Base-by-base conservation (phyloP, 2,329 filamentous ascomycete species). In the Raffaelea ambrosiae region DNA sequence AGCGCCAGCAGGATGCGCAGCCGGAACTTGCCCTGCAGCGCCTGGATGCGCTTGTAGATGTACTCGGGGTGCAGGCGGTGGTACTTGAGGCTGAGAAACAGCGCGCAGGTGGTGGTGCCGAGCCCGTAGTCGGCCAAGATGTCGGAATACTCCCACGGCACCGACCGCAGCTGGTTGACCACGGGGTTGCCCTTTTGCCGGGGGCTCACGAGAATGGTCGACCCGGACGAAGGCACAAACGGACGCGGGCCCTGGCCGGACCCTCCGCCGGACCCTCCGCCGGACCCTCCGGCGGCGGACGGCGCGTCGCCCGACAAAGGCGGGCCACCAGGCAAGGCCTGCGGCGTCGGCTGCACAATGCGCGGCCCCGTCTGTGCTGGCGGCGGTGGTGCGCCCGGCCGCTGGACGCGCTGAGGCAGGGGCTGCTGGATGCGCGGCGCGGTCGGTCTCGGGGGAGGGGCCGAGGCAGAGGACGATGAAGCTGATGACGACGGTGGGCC, bases 51-150 rank as follows among this genome's bases (percentile, higher is more conserved):
- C 21, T 85, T 89, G 70, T 97, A 97, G 59, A 98, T 88, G 70
- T 98, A 98, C 66, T 98, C 93, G 1, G 93, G 93, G 61, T 98
- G 93, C 46, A 98, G 76, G 23, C 91, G 88, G 66, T 98, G 93
- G 66, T 98, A 98, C 66, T 97, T 98, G 47, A 98, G 77, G 43
- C 88, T 75, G 39, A 98, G 72, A 62, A 97, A 98, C 5, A 98
- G 74, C 1, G 88, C 90, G 59, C 91, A 95, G 7, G 90, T 95
- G 0, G 89, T 95, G 39, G 78, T 63, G 0, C 93, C 91, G 21
- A 97, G 73, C 9, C 91, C 84, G 63, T 94, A 98, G 67, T 98
- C 93, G 29, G 91, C 88, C 1, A 86, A 84, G n/a, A 95, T 95
- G 60, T 97, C 91, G 52, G 88, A 90, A 65, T 95, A 97, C 66